Percentiles rank a stretch among this genome's conserved stretches.
Evolutionary conservation across 805 yeast species (phyloP).

Genomic region (Candida chauliodis): DNA sequence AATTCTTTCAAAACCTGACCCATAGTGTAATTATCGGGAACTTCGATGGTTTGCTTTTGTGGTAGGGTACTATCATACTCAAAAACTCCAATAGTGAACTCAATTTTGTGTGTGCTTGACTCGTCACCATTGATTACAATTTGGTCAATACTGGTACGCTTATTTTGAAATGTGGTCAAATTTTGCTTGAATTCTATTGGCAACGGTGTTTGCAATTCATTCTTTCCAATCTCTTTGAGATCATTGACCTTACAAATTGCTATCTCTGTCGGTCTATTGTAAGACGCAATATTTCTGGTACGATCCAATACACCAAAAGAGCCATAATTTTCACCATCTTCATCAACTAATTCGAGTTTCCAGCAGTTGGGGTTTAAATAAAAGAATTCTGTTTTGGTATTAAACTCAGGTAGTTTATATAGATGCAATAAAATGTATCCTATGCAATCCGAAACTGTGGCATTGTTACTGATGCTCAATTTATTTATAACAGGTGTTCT

Average conservation of each 20-base stretch:
- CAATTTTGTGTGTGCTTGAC: conserved; percentile 4
- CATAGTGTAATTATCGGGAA: conserved; percentile 14
- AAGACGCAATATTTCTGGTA: conserved; percentile 58
- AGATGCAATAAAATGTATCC: conserved; percentile 35
- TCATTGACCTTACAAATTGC: conserved; percentile 63
- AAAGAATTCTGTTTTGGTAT: conserved; percentile 13
- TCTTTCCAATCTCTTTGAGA: conserved; percentile 39
- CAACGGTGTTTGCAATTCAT: conserved; percentile 54
- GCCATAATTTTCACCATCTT: conserved; percentile 90
- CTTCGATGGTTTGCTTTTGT: conserved; percentile 3
- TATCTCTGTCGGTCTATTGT: conserved; percentile 74
- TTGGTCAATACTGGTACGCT: conserved; percentile 12
- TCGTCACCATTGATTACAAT: conserved; percentile 8
- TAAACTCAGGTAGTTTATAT: conserved; percentile 18
- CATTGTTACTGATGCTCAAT: conserved; percentile 23
- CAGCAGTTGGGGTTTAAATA: conserved; percentile 59
- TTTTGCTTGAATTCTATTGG: conserved; percentile 38
- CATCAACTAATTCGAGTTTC: conserved; percentile 82
- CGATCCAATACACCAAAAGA: conserved; percentile 87
- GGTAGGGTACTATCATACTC: conserved; percentile 6
- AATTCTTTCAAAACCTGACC: conserved; percentile 23
- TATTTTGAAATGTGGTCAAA: conserved; percentile 15
- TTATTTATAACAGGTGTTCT: conserved; percentile 21
- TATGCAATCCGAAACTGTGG: conserved; percentile 36
- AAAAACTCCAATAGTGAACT: conserved; percentile 8